phyloP scores from a whole-genome alignment of 306 rosid species.

The Arachis stenosperma region DNA sequence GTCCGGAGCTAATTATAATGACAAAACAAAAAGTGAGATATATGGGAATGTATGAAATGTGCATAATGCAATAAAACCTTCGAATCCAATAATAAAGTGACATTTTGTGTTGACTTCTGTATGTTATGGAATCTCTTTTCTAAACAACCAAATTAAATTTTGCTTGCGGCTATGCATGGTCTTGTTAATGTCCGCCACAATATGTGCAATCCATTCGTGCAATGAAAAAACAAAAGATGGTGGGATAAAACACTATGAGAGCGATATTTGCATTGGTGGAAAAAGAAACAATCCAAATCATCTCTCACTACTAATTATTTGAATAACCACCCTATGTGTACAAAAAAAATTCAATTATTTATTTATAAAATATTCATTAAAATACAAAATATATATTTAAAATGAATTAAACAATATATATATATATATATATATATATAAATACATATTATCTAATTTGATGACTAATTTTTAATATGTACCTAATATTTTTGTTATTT shows the following conservation, averaged over 20 bases:
- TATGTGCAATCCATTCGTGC: constrained; percentile 52
- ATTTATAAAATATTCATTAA: no score
- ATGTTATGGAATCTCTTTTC: constrained; percentile 37
- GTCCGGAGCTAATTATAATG: constrained; percentile 24
- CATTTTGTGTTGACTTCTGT: constrained; percentile 43
- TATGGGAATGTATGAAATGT: constrained; percentile 19
- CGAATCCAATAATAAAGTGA: constrained; percentile 49
- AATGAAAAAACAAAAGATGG: constrained; percentile 49
- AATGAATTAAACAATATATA: no score
- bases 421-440: no score
- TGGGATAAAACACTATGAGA: constrained; percentile 51
- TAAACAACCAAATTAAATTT: constrained; percentile 21
- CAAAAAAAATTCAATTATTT: no score
- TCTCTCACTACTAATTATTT: no score
- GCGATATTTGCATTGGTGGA: constrained; percentile 41
- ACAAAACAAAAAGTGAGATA: neutral
- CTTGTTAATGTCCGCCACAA: constrained; percentile 64
- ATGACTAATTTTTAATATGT: no score
- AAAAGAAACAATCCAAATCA: constrained; percentile 38
- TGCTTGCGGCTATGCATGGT: constrained; percentile 41
- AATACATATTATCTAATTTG: no score
- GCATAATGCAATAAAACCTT: constrained; percentile 23
- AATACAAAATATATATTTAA: no score
- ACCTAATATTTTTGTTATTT: no score
- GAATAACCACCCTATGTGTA: no score